Conservation (phyloP, 805 yeast species). For the Candida silvicultrix region DNA sequence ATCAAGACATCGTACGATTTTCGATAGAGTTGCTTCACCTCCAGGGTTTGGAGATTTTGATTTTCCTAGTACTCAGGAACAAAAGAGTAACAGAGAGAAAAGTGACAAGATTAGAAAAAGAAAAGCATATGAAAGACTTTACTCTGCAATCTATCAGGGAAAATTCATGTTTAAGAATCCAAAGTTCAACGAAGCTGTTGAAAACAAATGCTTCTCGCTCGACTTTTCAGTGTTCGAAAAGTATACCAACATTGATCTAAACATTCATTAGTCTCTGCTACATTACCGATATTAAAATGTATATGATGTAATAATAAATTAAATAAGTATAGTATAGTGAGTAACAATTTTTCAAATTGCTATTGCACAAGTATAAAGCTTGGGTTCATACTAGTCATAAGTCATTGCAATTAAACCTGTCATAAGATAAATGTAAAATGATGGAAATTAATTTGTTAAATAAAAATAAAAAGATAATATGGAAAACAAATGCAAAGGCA, state of each 20-base stretch:
- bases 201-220: slow-evolving; percentile 24
- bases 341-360: not conserved
- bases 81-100: slow-evolving; percentile 28
- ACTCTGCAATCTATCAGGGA: slow-evolving; percentile 35
- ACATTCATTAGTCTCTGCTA: too few relatives aligned
- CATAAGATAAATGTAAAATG: not conserved
- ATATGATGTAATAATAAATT: not conserved
- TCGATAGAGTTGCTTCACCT: slow-evolving; percentile 38
- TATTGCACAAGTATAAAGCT: not conserved
- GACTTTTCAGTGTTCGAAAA: slow-evolving; percentile 13
- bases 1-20: slow-evolving; percentile 20
- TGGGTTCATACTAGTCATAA: not conserved
- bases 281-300: too few relatives aligned
- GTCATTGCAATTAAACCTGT: not conserved
- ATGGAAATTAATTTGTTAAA: not conserved
- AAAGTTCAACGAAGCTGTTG: slow-evolving; percentile 31
- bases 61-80: slow-evolving; percentile 53
- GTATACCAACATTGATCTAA: not conserved
- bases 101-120: slow-evolving; percentile 27
- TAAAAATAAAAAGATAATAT: too few relatives aligned
- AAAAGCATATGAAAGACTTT: slow-evolving; percentile 38
- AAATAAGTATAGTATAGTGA: not conserved
- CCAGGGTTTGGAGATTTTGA: slow-evolving; percentile 56
- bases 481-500: not conserved
- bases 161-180: slow-evolving; percentile 40